Base-by-base conservation (phyloP, 1,284 basidiomycete genomes). In the Mycena sp. region DNA sequence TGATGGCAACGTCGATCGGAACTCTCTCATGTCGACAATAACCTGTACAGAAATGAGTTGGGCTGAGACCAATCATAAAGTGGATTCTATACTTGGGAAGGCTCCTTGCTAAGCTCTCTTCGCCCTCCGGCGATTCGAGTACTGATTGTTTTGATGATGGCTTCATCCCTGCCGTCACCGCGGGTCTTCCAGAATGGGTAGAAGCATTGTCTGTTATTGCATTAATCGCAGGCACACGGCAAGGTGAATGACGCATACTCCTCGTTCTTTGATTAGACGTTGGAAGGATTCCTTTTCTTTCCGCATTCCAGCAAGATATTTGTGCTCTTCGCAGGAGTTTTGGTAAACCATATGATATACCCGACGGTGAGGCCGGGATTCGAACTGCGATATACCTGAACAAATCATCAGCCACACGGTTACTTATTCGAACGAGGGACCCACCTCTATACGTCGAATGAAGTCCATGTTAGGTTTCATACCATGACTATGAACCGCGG, bases 231-330 rank as follows among this genome's bases (percentile, higher is more conserved):
- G 41, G 40, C 45, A 52, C 38, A 38, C 52, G 48, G 21, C 30
- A 58, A 32, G 25, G 14, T 23, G 12, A 58, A 38, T 44, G 62
- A 43, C 28, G 84, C 93, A 71, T 70, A 96, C 96, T 44, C 90
- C 93, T 57, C 94, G 88, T 77, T 99, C 96, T 69, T 90, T 92
- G 74, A 99, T 99, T 26, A 99, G 80, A 61, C 90, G 84, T 77
- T 98, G 94, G 73, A 99, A 99, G 0, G 96, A 89, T 62, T 98
- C 94, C 74, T 98, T 98, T 78, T 99, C 97, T 65, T 91, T 87
- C 49, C 95, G 82, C 52, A 98, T 87, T 1, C 90, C 91, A 35
- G 93, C 92, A 25, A 99, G 84, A 76, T 98, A 99, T 71, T 94
- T 92, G 75, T 98, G 95, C 73, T 99, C 97, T 74, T 99, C 98